Evolutionary conservation across 164 flowering plant species (phyloP), one percentile per base, ranked within the genome.

Genomic region (Liriodendron chinense): DNA sequence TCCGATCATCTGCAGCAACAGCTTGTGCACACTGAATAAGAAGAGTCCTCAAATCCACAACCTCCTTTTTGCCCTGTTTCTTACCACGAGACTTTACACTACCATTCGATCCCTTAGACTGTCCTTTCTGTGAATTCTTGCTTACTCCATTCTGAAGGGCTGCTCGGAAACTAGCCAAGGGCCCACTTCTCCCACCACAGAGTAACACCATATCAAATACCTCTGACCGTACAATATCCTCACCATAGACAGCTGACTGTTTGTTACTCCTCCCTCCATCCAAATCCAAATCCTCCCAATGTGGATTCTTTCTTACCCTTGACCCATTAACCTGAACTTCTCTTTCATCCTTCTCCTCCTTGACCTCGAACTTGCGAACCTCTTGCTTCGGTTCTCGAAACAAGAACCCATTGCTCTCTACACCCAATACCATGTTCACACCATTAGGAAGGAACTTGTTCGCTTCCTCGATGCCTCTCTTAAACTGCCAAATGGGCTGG

Each of bases 11-110:
- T 14, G 92, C 88, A 6, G 96, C 92, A 34, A 92, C 92, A 66
- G 94, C 86, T 74, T 94, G 96, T 22, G 97, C 97, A 85, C 97
- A 92, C 20, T 72, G 80, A 70, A 86, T 88, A 50, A 94, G 76
- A n/a, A 92, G 89, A 68, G 92, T 86, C 76, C 94, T 87, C 80
- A 92, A 85, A 82, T 94, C 98, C 67, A 94, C 88, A 78, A 91
- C 87, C 74, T 91, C 96, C 20, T 18, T 28, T 79, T 85, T 91
- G 66, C 77, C 82, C 23, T 80, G 88, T 75, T 84, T 90, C 86
- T 82, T 91, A 34, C 91, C 87, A 21, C 92, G 89, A 20, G 86
- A 81, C 77, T 83, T 89, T 23, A 76, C 83, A 21, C 81, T 75
- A n/a, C 83, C 79, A 72, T 71, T 82, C n/a, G 85, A 72, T 65